Percentiles rank a stretch among this genome's conserved stretches.
These are phyloP conservation scores for Ceratocystis colombiana DNA, from an alignment of 2,329 filamentous ascomycete species.

Conservation along the genomic window DNA sequence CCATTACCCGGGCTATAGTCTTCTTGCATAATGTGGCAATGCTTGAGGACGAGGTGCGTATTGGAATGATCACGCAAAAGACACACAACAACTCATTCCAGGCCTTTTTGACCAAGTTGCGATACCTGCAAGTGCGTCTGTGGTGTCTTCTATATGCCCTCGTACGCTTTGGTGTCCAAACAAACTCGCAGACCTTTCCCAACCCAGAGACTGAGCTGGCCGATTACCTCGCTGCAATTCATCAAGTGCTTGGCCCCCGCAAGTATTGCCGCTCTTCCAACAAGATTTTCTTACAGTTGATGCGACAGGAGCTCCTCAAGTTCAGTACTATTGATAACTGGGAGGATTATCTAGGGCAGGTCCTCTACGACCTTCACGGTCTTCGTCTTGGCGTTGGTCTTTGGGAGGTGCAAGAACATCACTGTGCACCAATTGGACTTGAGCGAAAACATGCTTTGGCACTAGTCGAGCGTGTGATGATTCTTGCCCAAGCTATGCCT, in stretches of 20 bases:
- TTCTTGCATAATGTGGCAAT: constrained; percentile 71
- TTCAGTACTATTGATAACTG: constrained; percentile 68
- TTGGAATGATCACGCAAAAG: constrained; percentile 58
- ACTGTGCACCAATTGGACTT: constrained; percentile 64
- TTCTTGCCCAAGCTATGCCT: constrained; percentile 69
- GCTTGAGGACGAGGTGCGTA: constrained; percentile 74
- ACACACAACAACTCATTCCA: constrained; percentile 47
- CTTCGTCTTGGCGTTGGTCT: constrained; percentile 61
- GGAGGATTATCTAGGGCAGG: constrained; percentile 77
- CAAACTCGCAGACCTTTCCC: constrained; percentile 56
- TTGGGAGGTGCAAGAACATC: constrained; percentile 65
- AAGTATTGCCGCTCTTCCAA: constrained; percentile 76
- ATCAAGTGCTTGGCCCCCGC: constrained; percentile 73
- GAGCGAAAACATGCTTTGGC: constrained; percentile 71
- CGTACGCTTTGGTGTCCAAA: constrained; percentile 55
- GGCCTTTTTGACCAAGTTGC: constrained; percentile 53
- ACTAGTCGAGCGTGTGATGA: constrained; percentile 73
- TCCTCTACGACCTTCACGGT: constrained; percentile 73
- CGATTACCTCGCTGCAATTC: constrained; percentile 68
- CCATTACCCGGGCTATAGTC: constrained; percentile 60
- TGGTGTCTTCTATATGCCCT: constrained; percentile 84
- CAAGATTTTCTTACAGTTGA: constrained; percentile 79
- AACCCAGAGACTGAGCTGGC: constrained; percentile 62
- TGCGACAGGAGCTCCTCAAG: constrained; percentile 73
- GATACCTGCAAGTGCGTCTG: constrained; percentile 75